Conservation (phyloP, 371 early-diverging fungal species). For the Haplosporangium sp. region DNA sequence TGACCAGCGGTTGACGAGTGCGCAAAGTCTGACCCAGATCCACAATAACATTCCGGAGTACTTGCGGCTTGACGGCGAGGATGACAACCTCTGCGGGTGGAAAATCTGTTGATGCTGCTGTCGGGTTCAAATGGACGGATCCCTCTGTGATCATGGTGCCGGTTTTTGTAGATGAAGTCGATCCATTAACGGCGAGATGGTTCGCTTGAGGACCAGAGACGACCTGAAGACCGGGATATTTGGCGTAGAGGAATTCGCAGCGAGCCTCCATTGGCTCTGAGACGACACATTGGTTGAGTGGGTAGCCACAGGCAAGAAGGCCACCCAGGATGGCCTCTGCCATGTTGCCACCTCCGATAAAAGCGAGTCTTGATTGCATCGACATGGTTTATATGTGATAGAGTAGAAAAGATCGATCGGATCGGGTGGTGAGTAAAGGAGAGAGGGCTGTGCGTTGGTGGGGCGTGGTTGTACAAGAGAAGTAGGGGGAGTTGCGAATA, state of each 20-base stretch:
- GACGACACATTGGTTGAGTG: constrained; percentile 72
- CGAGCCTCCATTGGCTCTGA: constrained; percentile 83
- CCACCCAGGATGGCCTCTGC: constrained; percentile 93
- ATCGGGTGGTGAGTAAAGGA: neutral
- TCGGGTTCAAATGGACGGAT: constrained; percentile 38
- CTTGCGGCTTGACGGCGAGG: constrained; percentile 92
- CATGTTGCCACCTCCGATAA: constrained; percentile 96
- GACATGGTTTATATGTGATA: neutral
- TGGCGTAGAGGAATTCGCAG: constrained; percentile 68
- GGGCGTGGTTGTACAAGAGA: neutral
- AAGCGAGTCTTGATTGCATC: constrained; percentile 60
- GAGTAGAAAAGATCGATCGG: neutral
- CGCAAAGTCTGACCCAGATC: constrained; percentile 57
- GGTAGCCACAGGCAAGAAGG: constrained; percentile 78
- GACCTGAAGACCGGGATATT: constrained; percentile 65
- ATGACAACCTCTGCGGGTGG: constrained; percentile 78
- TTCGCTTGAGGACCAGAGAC: constrained; percentile 54
- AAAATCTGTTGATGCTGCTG: constrained; percentile 23
- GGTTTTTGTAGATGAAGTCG: constrained; percentile 10
- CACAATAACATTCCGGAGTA: constrained; percentile 77
- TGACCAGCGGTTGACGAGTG: constrained; percentile 68
- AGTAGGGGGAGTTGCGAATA: neutral
- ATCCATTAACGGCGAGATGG: constrained; percentile 58
- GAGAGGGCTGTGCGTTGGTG: neutral
- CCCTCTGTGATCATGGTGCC: constrained; percentile 27